Conservation (phyloP, 2,329 filamentous ascomycete species). For the Neurospora crassa region DNA sequence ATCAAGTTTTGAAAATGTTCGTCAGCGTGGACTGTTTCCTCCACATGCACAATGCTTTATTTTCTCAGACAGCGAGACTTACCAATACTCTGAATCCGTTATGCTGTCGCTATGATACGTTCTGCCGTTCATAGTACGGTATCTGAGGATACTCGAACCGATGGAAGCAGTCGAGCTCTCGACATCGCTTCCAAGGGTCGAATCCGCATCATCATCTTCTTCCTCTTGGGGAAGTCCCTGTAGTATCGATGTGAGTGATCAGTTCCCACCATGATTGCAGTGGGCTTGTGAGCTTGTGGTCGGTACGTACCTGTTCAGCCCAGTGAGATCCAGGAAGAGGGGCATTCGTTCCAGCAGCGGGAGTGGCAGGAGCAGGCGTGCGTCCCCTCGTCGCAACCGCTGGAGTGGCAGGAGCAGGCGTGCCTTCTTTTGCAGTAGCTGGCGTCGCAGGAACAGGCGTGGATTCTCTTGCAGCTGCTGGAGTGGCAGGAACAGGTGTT, state of each 20-base stretch:
- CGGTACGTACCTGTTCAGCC: background rate
- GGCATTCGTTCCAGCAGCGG: background rate
- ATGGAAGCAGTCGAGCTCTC: constrained; percentile 4
- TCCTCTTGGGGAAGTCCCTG: background rate
- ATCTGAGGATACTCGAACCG: constrained; percentile 3
- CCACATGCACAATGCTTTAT: background rate
- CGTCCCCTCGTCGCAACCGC: background rate
- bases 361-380: background rate
- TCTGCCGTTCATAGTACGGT: constrained; percentile 6
- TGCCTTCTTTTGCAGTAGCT: background rate
- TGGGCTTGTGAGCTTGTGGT: background rate
- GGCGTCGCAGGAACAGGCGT: background rate
- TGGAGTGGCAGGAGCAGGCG: background rate
- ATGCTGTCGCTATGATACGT: constrained; percentile 6
- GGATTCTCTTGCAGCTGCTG: background rate
- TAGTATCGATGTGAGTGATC: background rate
- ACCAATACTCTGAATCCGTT: background rate
- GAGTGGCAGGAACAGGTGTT: background rate
- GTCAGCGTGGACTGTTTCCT: background rate
- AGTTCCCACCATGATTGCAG: background rate
- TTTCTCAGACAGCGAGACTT: background rate
- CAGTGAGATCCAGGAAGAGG: background rate
- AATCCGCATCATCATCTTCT: background rate
- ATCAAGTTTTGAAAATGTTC: background rate
- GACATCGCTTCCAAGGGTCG: background rate